A percentile compares a stretch with the other conserved stretches of the same genome.
phyloP scores from a whole-genome alignment of 2,329 filamentous ascomycete species.

The Exophiala dermatitidis region DNA sequence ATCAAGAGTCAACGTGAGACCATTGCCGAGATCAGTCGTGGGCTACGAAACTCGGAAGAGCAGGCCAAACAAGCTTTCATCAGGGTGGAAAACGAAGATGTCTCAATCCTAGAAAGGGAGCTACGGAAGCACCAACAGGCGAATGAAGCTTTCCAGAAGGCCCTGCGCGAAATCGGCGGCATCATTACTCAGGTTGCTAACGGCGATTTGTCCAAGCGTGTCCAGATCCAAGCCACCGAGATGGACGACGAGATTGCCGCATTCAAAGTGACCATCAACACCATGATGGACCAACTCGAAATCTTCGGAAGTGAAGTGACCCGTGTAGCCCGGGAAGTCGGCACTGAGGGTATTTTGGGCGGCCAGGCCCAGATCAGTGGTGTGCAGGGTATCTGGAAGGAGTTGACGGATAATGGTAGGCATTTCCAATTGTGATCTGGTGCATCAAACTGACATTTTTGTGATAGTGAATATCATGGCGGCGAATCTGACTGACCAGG shows the following conservation, averaged over 20 bases:
- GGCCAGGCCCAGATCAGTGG: constrained; percentile 90
- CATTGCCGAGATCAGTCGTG: constrained; percentile 75
- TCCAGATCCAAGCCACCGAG: constrained; percentile 88
- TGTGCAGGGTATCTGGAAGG: constrained; percentile 95
- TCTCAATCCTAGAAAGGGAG: constrained; percentile 83
- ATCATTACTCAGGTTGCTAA: constrained; percentile 95
- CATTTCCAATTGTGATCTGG: not conserved
- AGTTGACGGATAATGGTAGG: constrained; percentile 76
- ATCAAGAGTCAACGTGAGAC: constrained; percentile 81
- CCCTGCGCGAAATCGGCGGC: constrained; percentile 88
- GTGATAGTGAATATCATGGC: constrained; percentile 70
- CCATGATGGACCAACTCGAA: constrained; percentile 97
- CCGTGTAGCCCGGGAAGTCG: constrained; percentile 87
- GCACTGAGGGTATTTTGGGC: constrained; percentile 87
- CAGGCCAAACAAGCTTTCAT: constrained; percentile 76
- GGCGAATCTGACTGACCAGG: constrained; percentile 73
- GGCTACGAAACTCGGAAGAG: constrained; percentile 77
- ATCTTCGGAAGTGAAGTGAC: constrained; percentile 96
- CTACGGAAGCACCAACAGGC: constrained; percentile 96
- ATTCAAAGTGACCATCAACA: constrained; percentile 97
- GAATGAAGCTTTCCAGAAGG: constrained; percentile 97
- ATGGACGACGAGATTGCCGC: constrained; percentile 98
- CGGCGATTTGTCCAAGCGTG: constrained; percentile 93
- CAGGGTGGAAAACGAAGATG: constrained; percentile 77
- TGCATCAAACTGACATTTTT: constrained; percentile 11